Evolutionary conservation across 1,139 yeast species (phyloP), one percentile per base, ranked within the genome.

Genomic region (Geotrichum reessii): DNA sequence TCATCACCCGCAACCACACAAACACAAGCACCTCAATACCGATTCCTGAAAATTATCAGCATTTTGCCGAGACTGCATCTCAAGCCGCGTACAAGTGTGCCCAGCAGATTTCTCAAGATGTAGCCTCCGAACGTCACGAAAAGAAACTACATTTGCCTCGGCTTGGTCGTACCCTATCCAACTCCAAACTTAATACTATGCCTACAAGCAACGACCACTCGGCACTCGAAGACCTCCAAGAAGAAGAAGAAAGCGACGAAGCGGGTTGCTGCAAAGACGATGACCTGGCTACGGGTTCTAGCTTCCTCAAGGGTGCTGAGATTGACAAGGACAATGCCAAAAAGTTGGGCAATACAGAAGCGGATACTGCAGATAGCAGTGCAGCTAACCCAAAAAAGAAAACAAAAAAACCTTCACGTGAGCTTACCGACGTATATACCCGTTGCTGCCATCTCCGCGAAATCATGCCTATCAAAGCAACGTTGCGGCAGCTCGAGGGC

Each of bases 381-480:
- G 14, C 25, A 28, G 27, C 5, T 31, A 44, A 55, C 46, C 42
- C 40, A 31, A 28, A 9, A 25, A 50, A 55, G 51, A 49, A 17
- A 49, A 51, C 85, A 66, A 74, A 71, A 17, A 75, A 70, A 37
- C 73, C 68, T 47, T 9, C 53, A 77, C 89, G 44, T 14, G 50
- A 62, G 0, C 74, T 89, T 59, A 95, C 88, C 66, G 81, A 84
- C 49, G 76, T 92, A 17, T 92, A 92, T 71, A 89, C 97, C 0
- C 77, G 97, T 64, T 91, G 97, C 70, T 92, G 97, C 68, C 98
- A 92, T 73, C 76, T 92, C 62, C 78, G 98, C 58, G 98, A 92
- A 68, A 92, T 92, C 57, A 74, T 92, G 63, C 98, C 98, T 0
- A 91, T 92, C 61, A 95, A 96, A 0, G 96, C 96, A 0, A 90